These are phyloP conservation scores for Thraustotheca clavata DNA, from an alignment of 352 stramenopile species.

Conservation along the genomic window DNA sequence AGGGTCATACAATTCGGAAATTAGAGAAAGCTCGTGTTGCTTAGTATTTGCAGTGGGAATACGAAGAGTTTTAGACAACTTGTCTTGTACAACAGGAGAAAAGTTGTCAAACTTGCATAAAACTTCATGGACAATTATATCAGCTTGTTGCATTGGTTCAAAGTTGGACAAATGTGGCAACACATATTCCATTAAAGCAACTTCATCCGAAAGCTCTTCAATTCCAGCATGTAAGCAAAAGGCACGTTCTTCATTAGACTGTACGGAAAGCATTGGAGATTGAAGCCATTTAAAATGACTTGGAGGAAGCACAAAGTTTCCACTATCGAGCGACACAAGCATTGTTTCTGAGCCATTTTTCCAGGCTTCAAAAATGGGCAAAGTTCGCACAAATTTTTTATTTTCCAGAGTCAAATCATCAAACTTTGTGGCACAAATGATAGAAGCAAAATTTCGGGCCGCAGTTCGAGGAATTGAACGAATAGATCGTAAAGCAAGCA, in stretches of 20 bases:
- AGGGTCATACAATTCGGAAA: slow-evolving; percentile 64
- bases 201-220: slow-evolving; percentile 46
- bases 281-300: background rate
- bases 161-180: slow-evolving; percentile 40
- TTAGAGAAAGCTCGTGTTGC: slow-evolving; percentile 33
- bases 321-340: background rate
- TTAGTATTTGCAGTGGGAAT: slow-evolving; percentile 42
- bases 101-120: slow-evolving; percentile 24
- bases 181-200: slow-evolving; percentile 50
- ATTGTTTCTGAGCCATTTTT: background rate
- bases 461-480: background rate
- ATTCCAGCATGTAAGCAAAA: slow-evolving; percentile 28
- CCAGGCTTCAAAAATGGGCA: background rate
- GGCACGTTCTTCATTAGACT: background rate
- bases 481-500: slow-evolving; percentile 14
- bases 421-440: background rate
- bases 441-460: background rate
- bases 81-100: slow-evolving; percentile 52
- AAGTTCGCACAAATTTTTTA: background rate
- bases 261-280: background rate
- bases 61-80: slow-evolving; percentile 31
- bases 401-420: background rate
- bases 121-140: slow-evolving; percentile 1
- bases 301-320: background rate
- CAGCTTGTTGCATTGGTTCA: slow-evolving; percentile 10